A percentile compares a stretch with the other conserved stretches of the same genome.
Conservation (phyloP, 345 rosid genomes). For the Chamaenerion angustifolium region DNA sequence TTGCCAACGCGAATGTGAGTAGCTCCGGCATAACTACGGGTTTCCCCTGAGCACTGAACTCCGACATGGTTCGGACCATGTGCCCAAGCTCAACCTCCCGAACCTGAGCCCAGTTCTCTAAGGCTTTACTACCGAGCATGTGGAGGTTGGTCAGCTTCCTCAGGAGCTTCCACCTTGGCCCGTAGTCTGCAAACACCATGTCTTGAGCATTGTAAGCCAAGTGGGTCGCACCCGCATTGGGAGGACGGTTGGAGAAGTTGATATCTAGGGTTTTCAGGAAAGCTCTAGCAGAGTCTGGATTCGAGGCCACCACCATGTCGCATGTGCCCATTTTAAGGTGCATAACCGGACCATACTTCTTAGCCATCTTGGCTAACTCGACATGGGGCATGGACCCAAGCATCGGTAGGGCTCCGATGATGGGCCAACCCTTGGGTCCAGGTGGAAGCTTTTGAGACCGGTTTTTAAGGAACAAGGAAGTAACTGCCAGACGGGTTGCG, state of each 20-base stretch:
- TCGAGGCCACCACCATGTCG: constrained; percentile 43
- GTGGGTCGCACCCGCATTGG: background rate
- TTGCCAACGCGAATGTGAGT: constrained; percentile 35
- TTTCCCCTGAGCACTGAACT: constrained; percentile 13
- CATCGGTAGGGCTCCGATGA: constrained; percentile 41
- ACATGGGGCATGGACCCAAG: constrained; percentile 49
- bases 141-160: constrained; percentile 2
- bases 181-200: background rate
- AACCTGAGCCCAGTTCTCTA: constrained; percentile 16
- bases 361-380: constrained; percentile 31
- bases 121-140: background rate
- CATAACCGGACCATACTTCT: constrained; percentile 38
- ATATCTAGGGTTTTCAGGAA: constrained; percentile 40
- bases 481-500: too few relatives aligned
- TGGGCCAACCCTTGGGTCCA: constrained; percentile 46
- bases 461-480: too few relatives aligned
- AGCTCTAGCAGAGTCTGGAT: constrained; percentile 37
- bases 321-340: constrained; percentile 35
- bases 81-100: constrained; percentile 25
- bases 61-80: constrained; percentile 34
- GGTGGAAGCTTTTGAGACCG: constrained; percentile 35
- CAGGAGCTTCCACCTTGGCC: constrained; percentile 3
- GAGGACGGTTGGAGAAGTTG: constrained; percentile 46
- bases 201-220: background rate
- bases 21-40: constrained; percentile 32